These are phyloP conservation scores for Diphasiastrum complanatum DNA, from an alignment of 83 land plant species.

Conservation along the genomic window DNA sequence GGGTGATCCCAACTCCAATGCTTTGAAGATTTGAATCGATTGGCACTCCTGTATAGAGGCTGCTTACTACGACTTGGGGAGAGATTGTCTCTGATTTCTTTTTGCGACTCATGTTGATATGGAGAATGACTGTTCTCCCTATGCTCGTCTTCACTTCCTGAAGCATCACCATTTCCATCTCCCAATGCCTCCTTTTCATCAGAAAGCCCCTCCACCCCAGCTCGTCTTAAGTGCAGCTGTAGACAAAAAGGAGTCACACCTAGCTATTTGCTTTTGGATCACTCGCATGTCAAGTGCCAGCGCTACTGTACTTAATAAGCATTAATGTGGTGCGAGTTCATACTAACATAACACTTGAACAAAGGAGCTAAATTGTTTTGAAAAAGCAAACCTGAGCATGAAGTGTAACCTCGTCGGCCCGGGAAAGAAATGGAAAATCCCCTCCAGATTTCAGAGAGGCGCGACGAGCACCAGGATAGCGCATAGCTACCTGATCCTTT, in stretches of 20 bases:
- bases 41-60: too few species aligned
- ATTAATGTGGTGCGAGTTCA: neutral
- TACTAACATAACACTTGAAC: neutral
- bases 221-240: constrained; percentile 80
- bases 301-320: neutral
- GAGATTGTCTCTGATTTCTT: too few species aligned
- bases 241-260: neutral
- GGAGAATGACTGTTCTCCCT: too few species aligned
- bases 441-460: constrained; percentile 84
- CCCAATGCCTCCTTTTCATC: neutral
- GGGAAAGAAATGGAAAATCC: constrained; percentile 92
- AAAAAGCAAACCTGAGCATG: constrained; percentile 67
- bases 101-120: too few species aligned
- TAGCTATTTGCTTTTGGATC: constrained; percentile 3
- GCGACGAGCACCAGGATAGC: constrained; percentile 73
- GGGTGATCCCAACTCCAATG: too few species aligned
- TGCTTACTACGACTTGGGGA: too few species aligned
- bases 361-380: neutral
- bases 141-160: neutral
- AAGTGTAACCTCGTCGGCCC: constrained; percentile 84
- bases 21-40: too few species aligned
- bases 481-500: constrained; percentile 69
- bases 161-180: neutral
- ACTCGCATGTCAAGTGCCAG: neutral
- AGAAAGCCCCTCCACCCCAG: constrained; percentile 78